Conservation (phyloP, 1,284 basidiomycete species). For the Moniliophthora roreri region DNA sequence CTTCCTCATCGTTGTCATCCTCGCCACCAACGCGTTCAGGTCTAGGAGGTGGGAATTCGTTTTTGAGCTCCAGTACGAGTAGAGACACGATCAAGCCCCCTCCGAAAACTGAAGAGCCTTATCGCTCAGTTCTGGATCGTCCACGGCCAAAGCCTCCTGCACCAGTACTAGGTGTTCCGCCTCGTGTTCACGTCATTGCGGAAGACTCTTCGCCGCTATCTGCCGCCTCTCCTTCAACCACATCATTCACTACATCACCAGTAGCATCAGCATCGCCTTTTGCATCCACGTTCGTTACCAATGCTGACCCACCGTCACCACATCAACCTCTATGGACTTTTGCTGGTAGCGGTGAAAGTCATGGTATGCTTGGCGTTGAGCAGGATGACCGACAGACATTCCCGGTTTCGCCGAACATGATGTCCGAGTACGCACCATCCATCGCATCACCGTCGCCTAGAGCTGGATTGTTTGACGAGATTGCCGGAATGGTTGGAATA, state of each 20-base stretch:
- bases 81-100: slow-evolving; percentile 2
- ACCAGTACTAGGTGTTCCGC: not conserved
- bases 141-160: slow-evolving; percentile 1
- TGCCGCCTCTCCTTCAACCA: slow-evolving; percentile 9
- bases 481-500: slow-evolving; percentile 13
- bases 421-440: slow-evolving; percentile 3
- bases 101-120: not conserved
- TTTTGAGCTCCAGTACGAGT: not conserved
- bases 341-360: not conserved
- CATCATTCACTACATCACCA: slow-evolving; percentile 7
- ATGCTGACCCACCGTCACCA: not conserved
- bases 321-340: slow-evolving; percentile 1
- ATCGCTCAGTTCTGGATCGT: slow-evolving; percentile 1
- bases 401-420: not conserved
- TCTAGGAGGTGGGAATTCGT: no score
- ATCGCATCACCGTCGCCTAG: slow-evolving; percentile 1
- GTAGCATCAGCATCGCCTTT: slow-evolving; percentile 5
- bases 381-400: not conserved
- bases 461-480: slow-evolving; percentile 11
- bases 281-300: not conserved
- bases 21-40: no score
- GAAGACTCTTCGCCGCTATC: slow-evolving; percentile 3
- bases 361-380: not conserved
- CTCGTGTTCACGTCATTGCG: slow-evolving; percentile 1
- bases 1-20: no score